phyloP scores from a whole-genome alignment of 768 basidiomycete species.

The Clitopilus hobsonii region DNA sequence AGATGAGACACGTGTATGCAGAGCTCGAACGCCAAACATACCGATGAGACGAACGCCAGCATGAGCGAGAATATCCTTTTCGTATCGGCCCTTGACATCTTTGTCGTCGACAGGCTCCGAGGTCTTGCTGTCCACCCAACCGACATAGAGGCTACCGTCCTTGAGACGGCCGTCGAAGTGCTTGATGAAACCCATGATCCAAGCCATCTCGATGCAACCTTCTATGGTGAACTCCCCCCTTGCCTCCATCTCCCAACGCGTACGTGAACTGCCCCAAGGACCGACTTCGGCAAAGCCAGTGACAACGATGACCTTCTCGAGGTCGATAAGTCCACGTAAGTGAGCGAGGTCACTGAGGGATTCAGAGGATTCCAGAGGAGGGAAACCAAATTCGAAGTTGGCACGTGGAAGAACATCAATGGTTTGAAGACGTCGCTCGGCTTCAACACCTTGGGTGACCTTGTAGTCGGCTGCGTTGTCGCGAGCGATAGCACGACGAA shows the following conservation, averaged over 20 bases:
- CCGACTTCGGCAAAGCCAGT: slow-evolving; percentile 98
- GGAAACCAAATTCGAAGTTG: slow-evolving; percentile 97
- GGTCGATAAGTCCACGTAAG: slow-evolving; percentile 84
- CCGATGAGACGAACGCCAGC: slow-evolving; percentile 94
- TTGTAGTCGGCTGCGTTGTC: slow-evolving; percentile 98
- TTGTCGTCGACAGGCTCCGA: slow-evolving; percentile 96
- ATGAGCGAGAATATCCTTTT: slow-evolving; percentile 89
- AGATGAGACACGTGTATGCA: too few species aligned
- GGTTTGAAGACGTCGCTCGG: slow-evolving; percentile 89
- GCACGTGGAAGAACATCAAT: slow-evolving; percentile 93
- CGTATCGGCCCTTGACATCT: slow-evolving; percentile 90
- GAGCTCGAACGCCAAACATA: too few species aligned
- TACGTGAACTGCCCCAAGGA: slow-evolving; percentile 97
- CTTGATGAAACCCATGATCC: slow-evolving; percentile 99
- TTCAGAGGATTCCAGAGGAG: slow-evolving; percentile 68
- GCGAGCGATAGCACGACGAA: slow-evolving; percentile 88
- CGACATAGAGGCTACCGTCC: slow-evolving; percentile 88
- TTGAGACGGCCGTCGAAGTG: slow-evolving; percentile 98
- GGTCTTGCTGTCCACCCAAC: slow-evolving; percentile 96
- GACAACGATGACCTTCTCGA: slow-evolving; percentile 94
- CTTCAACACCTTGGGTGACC: slow-evolving; percentile 81
- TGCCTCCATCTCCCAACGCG: slow-evolving; percentile 99
- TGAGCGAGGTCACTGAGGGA: slow-evolving; percentile 69
- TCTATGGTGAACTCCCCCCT: slow-evolving; percentile 95
- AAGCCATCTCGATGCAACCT: slow-evolving; percentile 99